These are phyloP conservation scores for Musa troglodytarum DNA, from an alignment of 176 grass and related monocot genomes.

Conservation along the genomic window DNA sequence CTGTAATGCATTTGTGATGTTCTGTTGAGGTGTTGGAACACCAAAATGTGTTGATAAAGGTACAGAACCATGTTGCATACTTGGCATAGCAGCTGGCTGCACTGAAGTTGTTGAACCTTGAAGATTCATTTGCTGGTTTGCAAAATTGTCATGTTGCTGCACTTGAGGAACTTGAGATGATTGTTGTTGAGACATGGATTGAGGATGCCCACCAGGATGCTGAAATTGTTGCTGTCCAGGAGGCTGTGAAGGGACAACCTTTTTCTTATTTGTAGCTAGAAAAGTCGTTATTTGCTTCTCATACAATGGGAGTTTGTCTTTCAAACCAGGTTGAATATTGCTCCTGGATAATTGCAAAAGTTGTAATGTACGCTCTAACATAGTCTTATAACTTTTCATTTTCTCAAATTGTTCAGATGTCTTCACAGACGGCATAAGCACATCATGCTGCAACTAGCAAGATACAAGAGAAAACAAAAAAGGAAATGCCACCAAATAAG, in stretches of 20 bases:
- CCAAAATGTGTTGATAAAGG: constrained; percentile 53
- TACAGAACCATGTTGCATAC: constrained; percentile 49
- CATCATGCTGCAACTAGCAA: constrained; percentile 34
- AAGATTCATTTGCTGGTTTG: constrained; percentile 53
- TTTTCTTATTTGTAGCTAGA: constrained; percentile 49
- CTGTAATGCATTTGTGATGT: constrained; percentile 50
- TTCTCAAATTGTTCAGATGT: constrained; percentile 50
- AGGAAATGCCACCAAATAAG: not conserved
- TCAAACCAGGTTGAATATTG: constrained; percentile 36
- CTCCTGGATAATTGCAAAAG: constrained; percentile 43
- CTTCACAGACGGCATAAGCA: constrained; percentile 27
- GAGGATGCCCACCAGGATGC: constrained; percentile 42
- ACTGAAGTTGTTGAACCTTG: constrained; percentile 34
- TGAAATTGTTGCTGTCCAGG: constrained; percentile 37
- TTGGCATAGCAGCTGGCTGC: constrained; percentile 35
- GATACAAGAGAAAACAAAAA: not conserved
- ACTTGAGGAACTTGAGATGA: constrained; percentile 33
- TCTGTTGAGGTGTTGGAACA: constrained; percentile 53
- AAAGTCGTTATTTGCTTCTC: constrained; percentile 61
- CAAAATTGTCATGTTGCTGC: constrained; percentile 55
- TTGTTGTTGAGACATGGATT: constrained; percentile 42
- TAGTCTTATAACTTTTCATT: constrained; percentile 46
- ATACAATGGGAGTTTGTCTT: constrained; percentile 39
- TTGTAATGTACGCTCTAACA: constrained; percentile 46
- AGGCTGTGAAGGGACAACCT: constrained; percentile 27